Conservation (phyloP, 331 rosid species). For the Spiraea crenata region DNA sequence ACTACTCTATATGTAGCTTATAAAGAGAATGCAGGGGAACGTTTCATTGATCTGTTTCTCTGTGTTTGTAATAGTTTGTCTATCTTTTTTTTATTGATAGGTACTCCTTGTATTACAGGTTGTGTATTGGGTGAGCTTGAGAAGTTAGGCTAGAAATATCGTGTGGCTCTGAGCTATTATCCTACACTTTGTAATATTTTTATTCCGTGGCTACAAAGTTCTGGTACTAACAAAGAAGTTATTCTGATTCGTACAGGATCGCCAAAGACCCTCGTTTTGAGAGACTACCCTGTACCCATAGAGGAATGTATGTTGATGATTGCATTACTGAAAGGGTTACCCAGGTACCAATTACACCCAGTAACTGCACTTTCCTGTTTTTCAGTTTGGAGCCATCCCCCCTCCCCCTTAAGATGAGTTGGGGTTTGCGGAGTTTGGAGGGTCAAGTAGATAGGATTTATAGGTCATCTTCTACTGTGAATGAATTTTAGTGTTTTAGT, state of each 20-base stretch:
- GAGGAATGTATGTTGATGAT: constrained; percentile 61
- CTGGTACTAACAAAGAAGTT: not conserved
- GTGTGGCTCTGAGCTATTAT: no score
- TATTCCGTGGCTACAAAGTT: not conserved
- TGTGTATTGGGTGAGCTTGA: no score
- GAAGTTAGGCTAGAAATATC: no score
- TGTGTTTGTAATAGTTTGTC: no score
- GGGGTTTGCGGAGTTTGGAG: not conserved
- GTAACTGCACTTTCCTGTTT: constrained; percentile 1
- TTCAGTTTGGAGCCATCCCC: not conserved
- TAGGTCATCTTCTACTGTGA: not conserved
- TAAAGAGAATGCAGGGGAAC: no score
- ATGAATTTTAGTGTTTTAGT: not conserved
- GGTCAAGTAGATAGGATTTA: not conserved
- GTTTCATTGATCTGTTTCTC: no score
- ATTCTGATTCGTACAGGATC: constrained; percentile 49
- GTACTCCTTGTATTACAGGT: no score
- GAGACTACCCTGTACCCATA: constrained; percentile 76
- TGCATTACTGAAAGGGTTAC: constrained; percentile 56
- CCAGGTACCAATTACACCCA: constrained; percentile 29
- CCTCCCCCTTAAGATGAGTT: not conserved
- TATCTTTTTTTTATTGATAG: no score
- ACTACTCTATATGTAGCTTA: no score
- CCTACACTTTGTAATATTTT: no score
- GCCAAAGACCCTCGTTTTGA: constrained; percentile 94